Base-by-base conservation (phyloP, 2,329 filamentous ascomycete genomes). In the Aspergillus ochraceoroseus region DNA sequence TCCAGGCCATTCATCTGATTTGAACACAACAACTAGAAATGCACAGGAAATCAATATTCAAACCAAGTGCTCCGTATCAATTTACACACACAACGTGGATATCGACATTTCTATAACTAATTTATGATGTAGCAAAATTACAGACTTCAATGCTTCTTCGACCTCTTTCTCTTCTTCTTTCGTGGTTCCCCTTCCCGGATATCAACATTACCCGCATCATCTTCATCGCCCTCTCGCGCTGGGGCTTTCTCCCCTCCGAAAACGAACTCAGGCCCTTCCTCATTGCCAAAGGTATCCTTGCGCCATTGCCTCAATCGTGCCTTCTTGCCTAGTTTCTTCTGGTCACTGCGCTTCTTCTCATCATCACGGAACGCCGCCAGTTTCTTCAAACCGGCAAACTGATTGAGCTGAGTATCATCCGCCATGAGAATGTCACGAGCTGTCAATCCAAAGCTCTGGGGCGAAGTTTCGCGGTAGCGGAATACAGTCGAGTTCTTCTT, bases 371-470 rank as follows among this genome's bases (percentile, higher is more conserved):
- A 98, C 4, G 85, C 75, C 3, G 90, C 89, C 44, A 95, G 77
- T 70, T 95, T 96, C 76, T 98, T 98, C 57, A 98, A 71, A 5
- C 92, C 90, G 4, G 83, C 90, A 59, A 84, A 98, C 51, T 89
- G 76, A 65, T 98, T 98, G 50, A 98, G 78, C 38, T 83, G 80
- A 32, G 79, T 72, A 68, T 98, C 92, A 30, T 83, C 84, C 0
- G 89, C 87, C 51, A 94, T 87, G 22, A 98, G 77, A 54, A 98
- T 96, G 65, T 98, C 92, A 46, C 82, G 79, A 1, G 89, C 74
- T 0, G 87, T 94, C 58, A 98, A 80, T 43, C 92, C 92, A 61
- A 94, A 98, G 8, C 84, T 80, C 40, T 84, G 83, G 1, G 92
- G 90, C 0, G 87, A 94, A 2, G 90, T 95, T 61, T 95, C 89